phyloP scores from a whole-genome alignment of 1,284 basidiomycete species.

The Phylloboletellus chloephorus region DNA sequence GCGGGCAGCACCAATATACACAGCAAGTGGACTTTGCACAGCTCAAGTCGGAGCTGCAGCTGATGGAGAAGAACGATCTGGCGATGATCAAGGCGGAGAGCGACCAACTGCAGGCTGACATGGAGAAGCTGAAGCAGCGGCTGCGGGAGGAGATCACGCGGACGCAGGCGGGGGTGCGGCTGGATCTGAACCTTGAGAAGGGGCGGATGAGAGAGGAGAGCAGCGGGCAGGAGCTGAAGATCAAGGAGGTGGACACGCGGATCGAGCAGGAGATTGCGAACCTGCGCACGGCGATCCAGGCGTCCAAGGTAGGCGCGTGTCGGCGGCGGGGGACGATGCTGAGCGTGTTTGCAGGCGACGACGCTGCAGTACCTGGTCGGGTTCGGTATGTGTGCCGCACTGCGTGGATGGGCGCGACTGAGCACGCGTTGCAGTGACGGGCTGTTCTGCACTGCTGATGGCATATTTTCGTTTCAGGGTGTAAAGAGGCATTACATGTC shows the following conservation, averaged over 20 bases:
- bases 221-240: constrained; percentile 90
- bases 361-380: constrained; percentile 80
- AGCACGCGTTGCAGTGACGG: constrained; percentile 56
- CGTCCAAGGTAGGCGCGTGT: constrained; percentile 66
- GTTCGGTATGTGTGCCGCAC: constrained; percentile 52
- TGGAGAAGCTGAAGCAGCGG: constrained; percentile 94
- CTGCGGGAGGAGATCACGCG: constrained; percentile 88
- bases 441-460: constrained; percentile 82
- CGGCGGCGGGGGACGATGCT: constrained; percentile 1
- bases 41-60: constrained; percentile 92
- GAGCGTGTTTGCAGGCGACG: constrained; percentile 51
- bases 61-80: constrained; percentile 97
- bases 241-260: constrained; percentile 96
- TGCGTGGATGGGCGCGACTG: constrained; percentile 7
- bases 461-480: constrained; percentile 73
- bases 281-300: constrained; percentile 85
- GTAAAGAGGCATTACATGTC: constrained; percentile 15
- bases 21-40: constrained; percentile 98
- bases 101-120: constrained; percentile 85
- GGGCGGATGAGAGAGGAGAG: constrained; percentile 93
- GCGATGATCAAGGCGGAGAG: constrained; percentile 95
- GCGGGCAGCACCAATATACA: constrained; percentile 78
- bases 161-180: constrained; percentile 89
- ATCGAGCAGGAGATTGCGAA: constrained; percentile 97
- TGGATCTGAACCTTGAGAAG: constrained; percentile 97